Evolutionary conservation across 192 early-diverging fungal genomes (phyloP).

Genomic region (Umbelopsis isabellina): DNA sequence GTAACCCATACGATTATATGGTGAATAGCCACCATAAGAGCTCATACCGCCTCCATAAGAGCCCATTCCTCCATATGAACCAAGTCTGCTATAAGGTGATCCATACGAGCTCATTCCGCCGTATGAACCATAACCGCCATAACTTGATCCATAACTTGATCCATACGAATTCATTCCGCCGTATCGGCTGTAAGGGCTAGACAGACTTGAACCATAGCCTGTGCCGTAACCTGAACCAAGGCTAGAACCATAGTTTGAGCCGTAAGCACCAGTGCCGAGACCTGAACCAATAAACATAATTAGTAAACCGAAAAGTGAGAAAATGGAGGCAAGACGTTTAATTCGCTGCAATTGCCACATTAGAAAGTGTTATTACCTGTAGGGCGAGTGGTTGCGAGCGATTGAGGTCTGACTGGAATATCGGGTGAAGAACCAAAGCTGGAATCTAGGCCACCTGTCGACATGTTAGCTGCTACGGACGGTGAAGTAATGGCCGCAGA

Average conservation of each 20-base stretch:
- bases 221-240: constrained; percentile 38
- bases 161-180: constrained; percentile 49
- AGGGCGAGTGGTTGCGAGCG: constrained; percentile 24
- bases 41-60: constrained; percentile 40
- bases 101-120: constrained; percentile 35
- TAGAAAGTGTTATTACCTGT: constrained; percentile 12
- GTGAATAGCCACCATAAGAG: constrained; percentile 35
- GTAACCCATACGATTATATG: constrained; percentile 42
- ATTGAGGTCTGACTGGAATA: constrained; percentile 45
- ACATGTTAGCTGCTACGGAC: constrained; percentile 35
- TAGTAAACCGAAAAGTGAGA: constrained; percentile 6
- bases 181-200: constrained; percentile 38
- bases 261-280: constrained; percentile 41
- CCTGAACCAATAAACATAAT: constrained; percentile 25
- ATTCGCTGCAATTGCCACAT: neutral
- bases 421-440: constrained; percentile 41
- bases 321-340: neutral
- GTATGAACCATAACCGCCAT: constrained; percentile 55
- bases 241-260: constrained; percentile 45
- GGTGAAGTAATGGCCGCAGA: constrained; percentile 32
- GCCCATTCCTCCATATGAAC: constrained; percentile 36
- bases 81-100: constrained; percentile 31
- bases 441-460: constrained; percentile 17
- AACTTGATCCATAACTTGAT: constrained; percentile 55
- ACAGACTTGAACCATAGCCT: constrained; percentile 47